phyloP scores from a whole-genome alignment of 1,139 yeast genomes.

The Taphrina flavorubra region DNA sequence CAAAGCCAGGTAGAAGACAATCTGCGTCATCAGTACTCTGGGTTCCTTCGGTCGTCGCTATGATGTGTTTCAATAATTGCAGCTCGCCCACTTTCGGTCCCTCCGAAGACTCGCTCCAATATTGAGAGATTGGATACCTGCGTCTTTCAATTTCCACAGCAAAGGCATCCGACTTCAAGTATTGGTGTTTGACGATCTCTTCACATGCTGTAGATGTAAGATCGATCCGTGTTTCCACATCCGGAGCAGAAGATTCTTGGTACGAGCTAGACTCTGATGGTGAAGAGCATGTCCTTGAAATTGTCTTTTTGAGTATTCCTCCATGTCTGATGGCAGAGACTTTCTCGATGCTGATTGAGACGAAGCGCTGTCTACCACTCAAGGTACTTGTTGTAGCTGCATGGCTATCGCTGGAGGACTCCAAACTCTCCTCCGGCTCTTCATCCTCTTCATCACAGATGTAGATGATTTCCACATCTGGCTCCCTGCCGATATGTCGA shows the following conservation, averaged over 20 bases:
- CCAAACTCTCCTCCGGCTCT: background rate
- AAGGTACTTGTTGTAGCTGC: background rate
- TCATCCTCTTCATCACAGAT: background rate
- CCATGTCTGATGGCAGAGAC: background rate
- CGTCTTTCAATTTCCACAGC: background rate
- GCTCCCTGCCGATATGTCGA: no score
- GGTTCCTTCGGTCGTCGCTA: background rate
- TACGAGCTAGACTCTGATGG: background rate
- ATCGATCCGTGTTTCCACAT: background rate
- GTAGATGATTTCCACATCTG: no score
- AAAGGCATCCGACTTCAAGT: no score
- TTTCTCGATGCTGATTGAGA: background rate
- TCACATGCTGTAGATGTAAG: no score
- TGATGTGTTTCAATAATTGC: background rate
- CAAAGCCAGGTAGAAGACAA: background rate
- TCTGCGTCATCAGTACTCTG: background rate
- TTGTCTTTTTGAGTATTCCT: background rate
- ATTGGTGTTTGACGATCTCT: no score
- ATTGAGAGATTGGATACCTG: constrained; percentile 7
- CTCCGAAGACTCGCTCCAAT: background rate
- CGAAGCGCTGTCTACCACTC: background rate
- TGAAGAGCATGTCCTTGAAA: background rate
- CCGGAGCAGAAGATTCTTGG: background rate
- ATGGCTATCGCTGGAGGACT: background rate
- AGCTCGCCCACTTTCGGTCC: background rate